Conservation (phyloP, 441 rosid species). For the Populus hybrid region DNA sequence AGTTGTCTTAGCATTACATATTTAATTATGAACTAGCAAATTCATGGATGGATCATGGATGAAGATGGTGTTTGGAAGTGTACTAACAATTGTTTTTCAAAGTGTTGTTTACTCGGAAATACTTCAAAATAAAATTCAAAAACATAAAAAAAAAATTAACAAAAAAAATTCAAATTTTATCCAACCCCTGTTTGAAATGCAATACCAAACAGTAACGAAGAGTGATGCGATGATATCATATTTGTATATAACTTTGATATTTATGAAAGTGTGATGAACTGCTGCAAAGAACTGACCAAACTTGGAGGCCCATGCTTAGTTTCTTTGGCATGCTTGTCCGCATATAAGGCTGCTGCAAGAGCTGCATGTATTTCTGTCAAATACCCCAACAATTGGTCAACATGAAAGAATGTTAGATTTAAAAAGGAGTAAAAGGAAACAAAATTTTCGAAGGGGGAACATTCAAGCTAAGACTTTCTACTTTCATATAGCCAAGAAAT, state of each 20-base stretch:
- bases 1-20: not conserved
- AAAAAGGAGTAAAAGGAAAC: not conserved
- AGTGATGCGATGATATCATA: not conserved
- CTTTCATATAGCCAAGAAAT: not conserved
- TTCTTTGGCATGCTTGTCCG: constrained; percentile 57
- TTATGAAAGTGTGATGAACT: constrained; percentile 53
- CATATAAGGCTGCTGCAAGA: constrained; percentile 56
- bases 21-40: not conserved
- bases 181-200: not conserved
- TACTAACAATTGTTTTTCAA: rapidly evolving
- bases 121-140: too few species aligned
- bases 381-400: not conserved
- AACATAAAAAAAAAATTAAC: too few species aligned
- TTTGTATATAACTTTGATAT: not conserved
- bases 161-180: too few species aligned
- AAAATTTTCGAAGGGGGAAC: not conserved
- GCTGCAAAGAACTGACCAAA: constrained; percentile 53
- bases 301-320: constrained; percentile 70
- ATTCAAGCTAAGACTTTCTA: not conserved
- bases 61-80: too few species aligned
- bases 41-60: not conserved
- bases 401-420: not conserved
- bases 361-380: constrained; percentile 56
- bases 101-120: too few species aligned
- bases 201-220: too few species aligned